phyloP scores from a whole-genome alignment of 345 rosid species.

The Sapria himalayana region DNA sequence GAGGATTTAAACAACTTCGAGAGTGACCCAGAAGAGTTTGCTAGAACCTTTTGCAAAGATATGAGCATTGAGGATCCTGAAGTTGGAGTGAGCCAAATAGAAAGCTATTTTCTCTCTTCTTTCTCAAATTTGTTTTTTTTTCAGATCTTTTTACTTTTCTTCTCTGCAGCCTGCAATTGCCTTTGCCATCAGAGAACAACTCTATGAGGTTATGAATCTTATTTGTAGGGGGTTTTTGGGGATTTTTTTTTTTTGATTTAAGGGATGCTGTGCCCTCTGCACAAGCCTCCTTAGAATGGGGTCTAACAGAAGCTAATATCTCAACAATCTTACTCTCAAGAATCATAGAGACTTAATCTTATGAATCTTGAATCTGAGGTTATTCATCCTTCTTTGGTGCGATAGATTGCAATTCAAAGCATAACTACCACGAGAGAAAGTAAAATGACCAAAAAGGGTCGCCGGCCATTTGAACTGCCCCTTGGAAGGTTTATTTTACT shows the following conservation, averaged over 20 bases:
- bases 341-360: no score
- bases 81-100: conserved; percentile 50
- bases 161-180: conserved; percentile 75
- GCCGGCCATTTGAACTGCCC: conserved; percentile 50
- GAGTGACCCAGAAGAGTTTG: conserved; percentile 88
- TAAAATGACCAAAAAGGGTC: conserved; percentile 71
- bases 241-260: no score
- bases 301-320: no score
- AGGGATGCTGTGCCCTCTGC: no score
- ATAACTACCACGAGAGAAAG: conserved; percentile 79
- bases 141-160: conserved; percentile 5
- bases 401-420: conserved; percentile 66
- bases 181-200: conserved; percentile 85
- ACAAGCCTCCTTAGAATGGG: no score
- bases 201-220: conserved; percentile 57
- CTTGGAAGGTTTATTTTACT: conserved; percentile 31
- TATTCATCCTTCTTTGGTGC: no score
- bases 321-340: no score
- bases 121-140: neutral
- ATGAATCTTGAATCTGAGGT: no score
- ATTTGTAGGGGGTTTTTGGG: no score
- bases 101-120: neutral
- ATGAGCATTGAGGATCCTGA: conserved; percentile 77
- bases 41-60: conserved; percentile 70
- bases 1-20: conserved; percentile 87